Base-by-base conservation (phyloP, 2,329 filamentous ascomycete genomes). In the Fusarium agapanthi region DNA sequence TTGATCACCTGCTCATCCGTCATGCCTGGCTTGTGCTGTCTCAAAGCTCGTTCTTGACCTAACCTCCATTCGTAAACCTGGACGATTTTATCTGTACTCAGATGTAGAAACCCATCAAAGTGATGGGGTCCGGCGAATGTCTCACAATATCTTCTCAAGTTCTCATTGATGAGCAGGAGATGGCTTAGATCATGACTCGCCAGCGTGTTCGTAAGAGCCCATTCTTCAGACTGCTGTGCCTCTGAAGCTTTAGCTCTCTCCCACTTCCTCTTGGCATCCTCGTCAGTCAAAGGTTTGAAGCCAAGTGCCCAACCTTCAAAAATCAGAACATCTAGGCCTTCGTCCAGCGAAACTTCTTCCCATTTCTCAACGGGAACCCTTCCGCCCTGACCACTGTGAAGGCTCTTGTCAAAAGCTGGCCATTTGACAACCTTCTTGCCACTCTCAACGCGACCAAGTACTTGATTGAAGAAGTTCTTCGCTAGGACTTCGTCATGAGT, bases 241-340 rank as follows among this genome's bases (percentile, higher is more conserved):
- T 38, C 24, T 6, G 54, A 51, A 2, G 18, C 35, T 22, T 47
- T 74, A 24, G 63, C 73, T 18, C 54, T 26, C 12, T 75, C 56
- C 76, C 75, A 77, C 45, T 76, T 75, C 1, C 57, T n/a, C 2
- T 55, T 61, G 13, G 75, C 48, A 4, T 67, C 66, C 6, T 71
- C 60, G 13, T 61, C 28, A 1, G 56, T 65, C 14, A 76, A 50
- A 7, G 71, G 69, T 15, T 72, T 64, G 37, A 76, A 77, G 3
- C 74, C 76, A 6, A 78, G 72, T 26, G 72, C 75, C 75, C 75
- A 77, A 18, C 76, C 75, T 35, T 77, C 76, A 10, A 77, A 77
- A 2, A 77, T 75, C 4, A 77, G 59, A 7, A 77, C 75, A 14
- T 77, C 72, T 0, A 77, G 62, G 13, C 58, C 50, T 30, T 67